A percentile compares a stretch with the other conserved stretches of the same genome.
Conservation (phyloP, 2,329 filamentous ascomycete genomes). For the Phaeosphaeriaceae sp. region DNA sequence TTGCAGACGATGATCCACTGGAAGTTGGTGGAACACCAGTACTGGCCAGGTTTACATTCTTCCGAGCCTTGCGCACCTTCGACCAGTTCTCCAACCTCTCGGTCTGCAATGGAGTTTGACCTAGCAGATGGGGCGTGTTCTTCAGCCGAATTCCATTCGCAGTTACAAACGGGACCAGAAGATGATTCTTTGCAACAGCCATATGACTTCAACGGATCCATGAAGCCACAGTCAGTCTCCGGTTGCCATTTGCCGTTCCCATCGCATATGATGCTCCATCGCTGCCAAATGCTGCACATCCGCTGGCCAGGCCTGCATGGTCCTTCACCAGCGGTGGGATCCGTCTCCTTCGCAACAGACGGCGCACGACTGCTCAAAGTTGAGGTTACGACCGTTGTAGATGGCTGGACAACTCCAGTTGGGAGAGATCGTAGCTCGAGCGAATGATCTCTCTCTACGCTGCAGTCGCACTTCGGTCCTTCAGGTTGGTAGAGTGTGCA, state of each 20-base stretch:
- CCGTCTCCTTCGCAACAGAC: not conserved
- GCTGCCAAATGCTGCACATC: not conserved
- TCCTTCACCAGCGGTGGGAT: not conserved
- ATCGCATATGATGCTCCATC: not conserved
- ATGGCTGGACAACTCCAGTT: too few relatives aligned
- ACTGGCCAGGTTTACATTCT: not conserved
- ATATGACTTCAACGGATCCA: not conserved
- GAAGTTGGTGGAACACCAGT: not conserved
- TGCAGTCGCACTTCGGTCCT: not conserved
- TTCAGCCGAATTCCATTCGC: not conserved
- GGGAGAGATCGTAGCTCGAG: not conserved
- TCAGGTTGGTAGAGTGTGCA: too few relatives aligned
- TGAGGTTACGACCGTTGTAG: not conserved
- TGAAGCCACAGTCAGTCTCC: conserved; percentile 3
- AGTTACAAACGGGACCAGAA: not conserved
- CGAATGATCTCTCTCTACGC: not conserved
- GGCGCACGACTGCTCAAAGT: not conserved
- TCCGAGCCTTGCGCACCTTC: not conserved
- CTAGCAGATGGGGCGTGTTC: not conserved
- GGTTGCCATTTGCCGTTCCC: not conserved
- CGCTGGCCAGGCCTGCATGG: not conserved
- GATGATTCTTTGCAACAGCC: not conserved
- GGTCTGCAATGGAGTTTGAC: not conserved
- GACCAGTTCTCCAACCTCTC: not conserved
- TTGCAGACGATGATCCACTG: not conserved